Base-by-base conservation (phyloP, 2,329 filamentous ascomycete species). In the Penicillium sp. region DNA sequence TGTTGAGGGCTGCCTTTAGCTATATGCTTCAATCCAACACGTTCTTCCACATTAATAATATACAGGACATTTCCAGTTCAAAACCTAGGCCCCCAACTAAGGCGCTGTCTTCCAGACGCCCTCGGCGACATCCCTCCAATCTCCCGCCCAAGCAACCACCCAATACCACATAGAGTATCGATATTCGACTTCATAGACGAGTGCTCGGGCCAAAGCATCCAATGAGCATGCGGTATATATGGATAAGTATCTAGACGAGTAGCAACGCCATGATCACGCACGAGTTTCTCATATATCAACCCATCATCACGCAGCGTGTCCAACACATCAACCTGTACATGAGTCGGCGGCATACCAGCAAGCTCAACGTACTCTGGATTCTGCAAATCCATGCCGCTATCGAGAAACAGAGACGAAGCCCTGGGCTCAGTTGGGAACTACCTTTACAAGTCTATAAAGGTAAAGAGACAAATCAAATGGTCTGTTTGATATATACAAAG, bases 251-350 rank as follows among this genome's bases (percentile, higher is more conserved):
- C 69, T 12, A 77, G 34, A 43, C 64, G 69, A 2, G 75, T 77
- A 55, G 66, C 58, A 7, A 77, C 69, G 1, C 63, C 65, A 29
- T 74, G 68, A 46, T 74, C 72, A 29, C 69, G 63, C 49, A 80
- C 57, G 2, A 74, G 58, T 34, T 69, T 61, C 54, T 78, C 76
- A 53, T 79, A 80, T 0, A 80, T 72, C 40, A 81, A 53, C 0
- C 65, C 74, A 47, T 80, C 77, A 51, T 81, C 78, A 4, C 78
- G 63, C 3, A 77, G 53, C 0, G 72, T 72, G 57, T 80, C 78
- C 51, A 75, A 52, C 10, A 77, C 77, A 52, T 69, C 72, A 0
- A 78, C 66, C 56, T 78, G 75, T 1, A 81, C 62, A 57, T 77
- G 80, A 0, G 73, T 54, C 8, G 34, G 42, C 1, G 57, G 55